Percentiles rank a stretch among this genome's conserved stretches.
These are phyloP conservation scores for Xylaria sp. DNA, from an alignment of 2,329 filamentous ascomycete genomes.

Conservation along the genomic window DNA sequence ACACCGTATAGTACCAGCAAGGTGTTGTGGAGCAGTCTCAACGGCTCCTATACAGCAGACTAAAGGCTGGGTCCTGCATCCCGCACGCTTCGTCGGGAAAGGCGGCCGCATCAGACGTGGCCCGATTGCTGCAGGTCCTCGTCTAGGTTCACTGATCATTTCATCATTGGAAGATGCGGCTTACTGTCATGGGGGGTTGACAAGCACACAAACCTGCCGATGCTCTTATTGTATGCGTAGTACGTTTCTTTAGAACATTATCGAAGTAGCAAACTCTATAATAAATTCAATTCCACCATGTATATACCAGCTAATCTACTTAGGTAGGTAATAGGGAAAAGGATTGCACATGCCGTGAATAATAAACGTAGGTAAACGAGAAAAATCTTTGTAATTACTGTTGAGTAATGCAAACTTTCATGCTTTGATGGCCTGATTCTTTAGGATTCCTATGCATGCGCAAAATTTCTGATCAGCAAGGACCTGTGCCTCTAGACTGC, in stretches of 20 bases:
- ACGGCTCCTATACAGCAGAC: conserved; percentile 39
- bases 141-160: conserved; percentile 37
- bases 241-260: conserved; percentile 2
- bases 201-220: conserved; percentile 24
- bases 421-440: conserved; percentile 21
- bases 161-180: conserved; percentile 40
- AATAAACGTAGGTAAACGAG: background rate
- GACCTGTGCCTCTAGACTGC: conserved; percentile 17
- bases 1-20: conserved; percentile 32
- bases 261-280: conserved; percentile 11
- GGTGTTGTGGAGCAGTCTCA: conserved; percentile 42
- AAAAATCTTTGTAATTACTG: conserved; percentile 2
- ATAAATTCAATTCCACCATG: conserved; percentile 4
- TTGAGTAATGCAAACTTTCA: conserved; percentile 20
- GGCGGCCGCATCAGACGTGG: conserved; percentile 50
- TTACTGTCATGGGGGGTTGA: conserved; percentile 32
- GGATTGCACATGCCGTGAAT: background rate
- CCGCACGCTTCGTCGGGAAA: conserved; percentile 50
- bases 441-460: conserved; percentile 23
- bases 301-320: background rate
- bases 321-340: background rate
- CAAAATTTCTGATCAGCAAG: conserved; percentile 21
- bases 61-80: conserved; percentile 47
- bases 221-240: conserved; percentile 1
- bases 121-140: conserved; percentile 50